These are phyloP conservation scores for Leptomonas seymouri DNA, from an alignment of 208 protist species.

Conservation along the genomic window DNA sequence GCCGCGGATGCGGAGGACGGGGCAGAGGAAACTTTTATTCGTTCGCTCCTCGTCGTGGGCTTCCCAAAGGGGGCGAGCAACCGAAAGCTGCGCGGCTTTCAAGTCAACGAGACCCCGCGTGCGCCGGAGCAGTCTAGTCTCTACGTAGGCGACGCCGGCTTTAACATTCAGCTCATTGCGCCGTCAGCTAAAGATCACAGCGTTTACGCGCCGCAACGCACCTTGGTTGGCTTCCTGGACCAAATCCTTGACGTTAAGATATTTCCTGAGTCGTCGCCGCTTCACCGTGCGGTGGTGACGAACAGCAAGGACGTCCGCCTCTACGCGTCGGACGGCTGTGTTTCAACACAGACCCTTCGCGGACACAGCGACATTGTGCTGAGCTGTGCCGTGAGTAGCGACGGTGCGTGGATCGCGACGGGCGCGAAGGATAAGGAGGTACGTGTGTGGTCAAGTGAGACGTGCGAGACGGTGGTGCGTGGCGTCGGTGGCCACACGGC, in stretches of 20 bases:
- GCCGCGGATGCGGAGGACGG: constrained; percentile 43
- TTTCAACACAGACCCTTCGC: constrained; percentile 63
- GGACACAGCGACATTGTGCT: constrained; percentile 90
- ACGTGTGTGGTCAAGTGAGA: constrained; percentile 83
- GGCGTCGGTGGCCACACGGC: constrained; percentile 71
- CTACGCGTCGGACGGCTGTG: constrained; percentile 55
- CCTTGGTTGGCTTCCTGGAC: constrained; percentile 86
- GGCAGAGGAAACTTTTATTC: constrained; percentile 68
- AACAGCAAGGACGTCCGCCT: constrained; percentile 90
- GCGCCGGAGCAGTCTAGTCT: constrained; percentile 21
- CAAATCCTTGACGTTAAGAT: constrained; percentile 88
- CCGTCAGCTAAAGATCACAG: constrained; percentile 1
- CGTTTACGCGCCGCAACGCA: constrained; percentile 37
- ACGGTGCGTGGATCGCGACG: constrained; percentile 76
- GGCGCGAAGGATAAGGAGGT: constrained; percentile 85
- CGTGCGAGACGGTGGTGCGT: constrained; percentile 65
- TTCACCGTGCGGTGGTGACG: constrained; percentile 72
- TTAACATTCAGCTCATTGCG: constrained; percentile 56
- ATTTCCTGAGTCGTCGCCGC: constrained; percentile 33
- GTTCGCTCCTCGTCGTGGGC: constrained; percentile 51
- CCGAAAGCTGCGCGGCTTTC: constrained; percentile 31
- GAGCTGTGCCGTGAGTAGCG: constrained; percentile 70
- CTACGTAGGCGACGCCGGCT: constrained; percentile 79
- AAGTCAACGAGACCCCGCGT: constrained; percentile 12
- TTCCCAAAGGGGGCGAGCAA: constrained; percentile 54